phyloP scores from a whole-genome alignment of 1,284 basidiomycete genomes.

The Trichosporon faecale region DNA sequence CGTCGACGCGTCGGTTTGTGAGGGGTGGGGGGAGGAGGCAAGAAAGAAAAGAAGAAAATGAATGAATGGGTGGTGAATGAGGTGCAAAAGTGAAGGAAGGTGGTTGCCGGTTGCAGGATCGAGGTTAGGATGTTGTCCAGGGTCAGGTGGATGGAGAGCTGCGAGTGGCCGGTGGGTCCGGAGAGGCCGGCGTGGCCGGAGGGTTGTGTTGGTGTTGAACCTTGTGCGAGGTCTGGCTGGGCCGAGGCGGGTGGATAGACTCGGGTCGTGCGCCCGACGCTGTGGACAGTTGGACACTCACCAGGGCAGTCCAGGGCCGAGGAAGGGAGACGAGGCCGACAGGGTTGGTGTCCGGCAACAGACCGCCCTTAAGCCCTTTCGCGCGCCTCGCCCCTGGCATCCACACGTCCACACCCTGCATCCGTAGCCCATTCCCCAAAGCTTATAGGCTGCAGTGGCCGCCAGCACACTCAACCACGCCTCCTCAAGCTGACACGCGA shows the following conservation, averaged over 20 bases:
- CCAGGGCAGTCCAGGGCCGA: too few species aligned
- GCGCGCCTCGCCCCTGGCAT: too few species aligned
- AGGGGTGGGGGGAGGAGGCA: not conserved
- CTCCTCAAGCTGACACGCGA: not conserved
- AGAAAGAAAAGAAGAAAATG: not conserved
- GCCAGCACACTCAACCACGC: not conserved
- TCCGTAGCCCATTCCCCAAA: not conserved
- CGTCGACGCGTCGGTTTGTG: not conserved
- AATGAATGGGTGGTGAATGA: not conserved
- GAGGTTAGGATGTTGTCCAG: not conserved
- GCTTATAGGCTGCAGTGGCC: too few species aligned
- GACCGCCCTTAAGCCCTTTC: not conserved
- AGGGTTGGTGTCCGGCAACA: not conserved
- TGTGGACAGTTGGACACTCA: not conserved
- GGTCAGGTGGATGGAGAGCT: not conserved
- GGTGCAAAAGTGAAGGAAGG: not conserved
- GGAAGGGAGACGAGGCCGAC: not conserved
- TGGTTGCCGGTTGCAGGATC: not conserved
- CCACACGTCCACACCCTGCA: not conserved
- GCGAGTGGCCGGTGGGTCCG: not conserved
- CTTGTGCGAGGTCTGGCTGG: not conserved
- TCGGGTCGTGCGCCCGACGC: not conserved
- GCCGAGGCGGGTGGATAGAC: too few species aligned
- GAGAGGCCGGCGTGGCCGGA: not conserved
- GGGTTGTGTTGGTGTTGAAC: not conserved